A percentile compares a stretch with the other conserved stretches of the same genome.
These are phyloP conservation scores for Orbilia oligospora DNA, from an alignment of 2,329 filamentous ascomycete species.

Conservation along the genomic window DNA sequence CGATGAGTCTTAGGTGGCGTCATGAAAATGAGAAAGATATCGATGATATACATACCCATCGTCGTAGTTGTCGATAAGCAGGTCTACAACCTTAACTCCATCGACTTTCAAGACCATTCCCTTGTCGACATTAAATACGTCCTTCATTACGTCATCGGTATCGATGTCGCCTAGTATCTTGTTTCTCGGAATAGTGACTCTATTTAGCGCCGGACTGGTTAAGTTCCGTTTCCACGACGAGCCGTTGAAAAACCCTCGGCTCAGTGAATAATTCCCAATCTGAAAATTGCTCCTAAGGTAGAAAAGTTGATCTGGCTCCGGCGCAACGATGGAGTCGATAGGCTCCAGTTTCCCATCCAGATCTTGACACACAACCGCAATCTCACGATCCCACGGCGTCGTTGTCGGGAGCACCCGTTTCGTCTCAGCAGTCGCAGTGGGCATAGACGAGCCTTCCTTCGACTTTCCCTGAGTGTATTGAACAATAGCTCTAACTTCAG, in stretches of 20 bases:
- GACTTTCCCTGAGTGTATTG: conserved; percentile 45
- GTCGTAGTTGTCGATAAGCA: conserved; percentile 84
- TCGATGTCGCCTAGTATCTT: neutral
- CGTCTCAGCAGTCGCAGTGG: neutral
- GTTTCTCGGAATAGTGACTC: conserved; percentile 11
- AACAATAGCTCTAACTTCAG: conserved; percentile 62
- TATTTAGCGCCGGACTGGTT: conserved; percentile 63
- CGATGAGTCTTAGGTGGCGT: neutral
- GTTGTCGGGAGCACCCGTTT: conserved; percentile 66
- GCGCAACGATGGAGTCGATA: conserved; percentile 68
- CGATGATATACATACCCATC: conserved; percentile 66
- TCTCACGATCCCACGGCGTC: conserved; percentile 70
- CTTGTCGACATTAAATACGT: conserved; percentile 65
- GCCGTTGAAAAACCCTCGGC: conserved; percentile 74
- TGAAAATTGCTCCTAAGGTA: conserved; percentile 73
- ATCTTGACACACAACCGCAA: conserved; percentile 70
- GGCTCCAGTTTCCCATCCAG: conserved; percentile 70
- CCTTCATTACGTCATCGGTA: conserved; percentile 71
- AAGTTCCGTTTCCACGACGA: conserved; percentile 72
- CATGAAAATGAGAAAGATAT: neutral
- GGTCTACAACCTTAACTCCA: conserved; percentile 75
- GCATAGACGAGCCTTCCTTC: conserved; percentile 13
- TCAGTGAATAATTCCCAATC: conserved; percentile 73
- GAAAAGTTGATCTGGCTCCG: conserved; percentile 70
- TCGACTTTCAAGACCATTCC: conserved; percentile 65